These are phyloP conservation scores for Peronospora farinosa DNA, from an alignment of 352 stramenopile genomes.

Conservation along the genomic window DNA sequence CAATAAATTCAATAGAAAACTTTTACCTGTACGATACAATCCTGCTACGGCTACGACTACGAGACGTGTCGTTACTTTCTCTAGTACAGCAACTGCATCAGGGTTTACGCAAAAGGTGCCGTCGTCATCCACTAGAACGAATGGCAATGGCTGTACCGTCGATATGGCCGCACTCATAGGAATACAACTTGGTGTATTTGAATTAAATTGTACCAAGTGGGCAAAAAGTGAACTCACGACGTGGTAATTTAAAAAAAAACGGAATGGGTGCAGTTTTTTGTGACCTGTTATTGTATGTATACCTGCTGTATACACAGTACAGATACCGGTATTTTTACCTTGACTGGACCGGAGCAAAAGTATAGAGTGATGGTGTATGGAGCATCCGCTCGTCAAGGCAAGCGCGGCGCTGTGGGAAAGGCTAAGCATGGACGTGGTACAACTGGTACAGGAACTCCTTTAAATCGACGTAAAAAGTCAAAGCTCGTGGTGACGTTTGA, in stretches of 20 bases:
- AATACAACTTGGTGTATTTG: slow-evolving; percentile 4
- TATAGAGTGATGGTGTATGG: slow-evolving; percentile 15
- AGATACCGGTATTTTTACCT: neutral
- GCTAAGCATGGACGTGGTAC: slow-evolving; percentile 17
- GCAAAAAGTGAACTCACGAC: slow-evolving; percentile 19
- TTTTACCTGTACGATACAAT: slow-evolving; percentile 88
- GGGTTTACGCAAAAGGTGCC: slow-evolving; percentile 74
- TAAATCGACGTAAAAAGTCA: slow-evolving; percentile 66
- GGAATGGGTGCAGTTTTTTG: neutral
- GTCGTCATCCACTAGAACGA: slow-evolving; percentile 75
- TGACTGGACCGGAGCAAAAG: slow-evolving; percentile 18
- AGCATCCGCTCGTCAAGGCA: slow-evolving; percentile 28
- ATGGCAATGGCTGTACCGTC: slow-evolving; percentile 56
- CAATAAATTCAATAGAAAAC: slow-evolving; percentile 85
- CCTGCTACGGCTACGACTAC: slow-evolving; percentile 83
- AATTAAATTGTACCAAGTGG: slow-evolving; percentile 1
- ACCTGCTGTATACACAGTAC: neutral
- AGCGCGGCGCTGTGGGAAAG: slow-evolving; percentile 23
- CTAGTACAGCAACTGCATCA: slow-evolving; percentile 58
- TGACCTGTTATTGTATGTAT: neutral
- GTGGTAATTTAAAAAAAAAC: neutral
- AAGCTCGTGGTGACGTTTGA: slow-evolving; percentile 86
- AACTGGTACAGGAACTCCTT: slow-evolving; percentile 30
- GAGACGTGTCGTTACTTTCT: slow-evolving; percentile 69
- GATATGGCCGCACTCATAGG: slow-evolving; percentile 31